phyloP scores from a whole-genome alignment of 139 green algal species.

The Micromonas commoda region DNA sequence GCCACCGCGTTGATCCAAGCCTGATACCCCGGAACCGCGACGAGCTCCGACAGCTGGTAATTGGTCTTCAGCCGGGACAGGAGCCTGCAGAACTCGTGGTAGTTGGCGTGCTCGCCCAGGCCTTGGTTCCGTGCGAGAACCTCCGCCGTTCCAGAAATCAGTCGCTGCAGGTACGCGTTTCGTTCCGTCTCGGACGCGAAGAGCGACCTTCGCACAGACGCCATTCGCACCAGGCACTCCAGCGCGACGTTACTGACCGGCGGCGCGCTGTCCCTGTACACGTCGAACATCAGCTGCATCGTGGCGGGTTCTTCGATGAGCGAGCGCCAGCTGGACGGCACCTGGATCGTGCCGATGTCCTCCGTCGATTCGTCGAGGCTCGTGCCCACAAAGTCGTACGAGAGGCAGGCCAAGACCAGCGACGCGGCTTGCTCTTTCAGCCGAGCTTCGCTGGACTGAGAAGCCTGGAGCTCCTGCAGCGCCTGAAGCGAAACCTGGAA shows the following conservation, averaged over 20 bases:
- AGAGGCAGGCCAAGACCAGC: slow-evolving; percentile 80
- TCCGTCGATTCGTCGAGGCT: slow-evolving; percentile 89
- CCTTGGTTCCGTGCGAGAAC: slow-evolving; percentile 51
- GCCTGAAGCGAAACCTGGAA: slow-evolving; percentile 62
- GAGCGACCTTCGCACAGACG: slow-evolving; percentile 77
- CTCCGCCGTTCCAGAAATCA: slow-evolving; percentile 63
- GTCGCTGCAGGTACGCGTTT: slow-evolving; percentile 48
- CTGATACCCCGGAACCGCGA: slow-evolving; percentile 79
- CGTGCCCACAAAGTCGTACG: slow-evolving; percentile 97
- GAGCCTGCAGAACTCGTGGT: slow-evolving; percentile 93
- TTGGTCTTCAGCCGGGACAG: slow-evolving; percentile 94
- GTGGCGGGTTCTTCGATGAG: slow-evolving; percentile 76
- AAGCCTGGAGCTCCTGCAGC: slow-evolving; percentile 48
- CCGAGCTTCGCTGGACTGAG: slow-evolving; percentile 51
- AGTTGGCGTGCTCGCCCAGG: slow-evolving; percentile 84
- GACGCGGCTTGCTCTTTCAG: slow-evolving; percentile 63
- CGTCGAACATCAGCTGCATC: slow-evolving; percentile 84
- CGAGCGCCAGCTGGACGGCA: slow-evolving; percentile 29
- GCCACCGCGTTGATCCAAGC: slow-evolving; percentile 91
- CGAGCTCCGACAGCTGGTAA: slow-evolving; percentile 77
- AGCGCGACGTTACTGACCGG: slow-evolving; percentile 65
- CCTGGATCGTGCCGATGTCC: slow-evolving; percentile 94
- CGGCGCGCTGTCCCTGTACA: slow-evolving; percentile 68
- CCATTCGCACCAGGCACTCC: slow-evolving; percentile 69
- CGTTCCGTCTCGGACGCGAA: slow-evolving; percentile 84